A percentile compares a stretch with the other conserved stretches of the same genome.
phyloP scores from a whole-genome alignment of 73 alveolate species.

The Effrenium voratum region DNA sequence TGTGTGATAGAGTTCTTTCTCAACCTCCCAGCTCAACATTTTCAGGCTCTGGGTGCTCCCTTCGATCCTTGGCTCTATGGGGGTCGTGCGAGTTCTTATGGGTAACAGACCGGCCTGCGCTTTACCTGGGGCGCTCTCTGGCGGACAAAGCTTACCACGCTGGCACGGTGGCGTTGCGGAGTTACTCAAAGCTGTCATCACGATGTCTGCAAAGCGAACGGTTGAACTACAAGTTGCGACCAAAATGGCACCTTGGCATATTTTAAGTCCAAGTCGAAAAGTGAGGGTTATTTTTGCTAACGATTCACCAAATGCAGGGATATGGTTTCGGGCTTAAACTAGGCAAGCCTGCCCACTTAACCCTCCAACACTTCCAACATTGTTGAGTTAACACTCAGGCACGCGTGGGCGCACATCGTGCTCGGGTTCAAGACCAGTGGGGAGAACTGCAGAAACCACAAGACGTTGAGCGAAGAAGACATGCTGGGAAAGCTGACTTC shows the following conservation, averaged over 20 bases:
- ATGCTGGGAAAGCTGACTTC: not conserved
- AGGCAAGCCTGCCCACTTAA: no score
- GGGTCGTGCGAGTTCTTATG: not conserved
- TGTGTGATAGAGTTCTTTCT: not conserved
- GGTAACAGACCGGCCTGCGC: not conserved
- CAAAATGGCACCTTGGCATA: not conserved
- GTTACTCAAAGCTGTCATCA: not conserved
- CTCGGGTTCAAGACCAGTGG: not conserved
- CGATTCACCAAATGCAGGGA: no score
- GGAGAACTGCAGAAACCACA: not conserved
- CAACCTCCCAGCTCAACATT: not conserved
- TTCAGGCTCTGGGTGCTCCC: not conserved
- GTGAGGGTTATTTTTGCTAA: no score
- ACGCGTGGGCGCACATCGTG: not conserved
- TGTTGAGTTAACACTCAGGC: constrained; percentile 5
- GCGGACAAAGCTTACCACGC: not conserved
- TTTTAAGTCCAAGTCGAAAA: no score
- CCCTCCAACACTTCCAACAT: no score
- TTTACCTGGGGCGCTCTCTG: not conserved
- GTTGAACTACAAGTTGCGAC: constrained; percentile 11
- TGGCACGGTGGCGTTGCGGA: not conserved
- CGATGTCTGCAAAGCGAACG: not conserved
- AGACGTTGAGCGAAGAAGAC: not conserved
- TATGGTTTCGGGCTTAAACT: no score
- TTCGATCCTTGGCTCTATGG: not conserved